phyloP scores from a whole-genome alignment of 495 filamentous ascomycete genomes.

The Penicillium canariense region DNA sequence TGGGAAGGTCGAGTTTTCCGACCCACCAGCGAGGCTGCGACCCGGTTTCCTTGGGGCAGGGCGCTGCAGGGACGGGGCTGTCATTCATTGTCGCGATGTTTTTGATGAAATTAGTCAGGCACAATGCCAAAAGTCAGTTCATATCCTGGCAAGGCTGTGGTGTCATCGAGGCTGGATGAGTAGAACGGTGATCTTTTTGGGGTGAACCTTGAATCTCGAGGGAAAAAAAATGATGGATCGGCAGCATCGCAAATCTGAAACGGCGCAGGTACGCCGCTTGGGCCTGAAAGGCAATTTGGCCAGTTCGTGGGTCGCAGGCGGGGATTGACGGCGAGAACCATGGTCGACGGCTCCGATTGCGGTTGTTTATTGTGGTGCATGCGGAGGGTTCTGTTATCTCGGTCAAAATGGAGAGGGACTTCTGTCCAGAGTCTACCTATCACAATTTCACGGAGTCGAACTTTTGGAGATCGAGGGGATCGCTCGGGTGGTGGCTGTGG shows the following conservation, averaged over 20 bases:
- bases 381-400: not conserved
- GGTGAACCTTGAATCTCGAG: too few relatives aligned
- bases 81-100: not conserved
- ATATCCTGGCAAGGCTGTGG: too few relatives aligned
- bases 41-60: not conserved
- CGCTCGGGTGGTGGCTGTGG: not conserved
- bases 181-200: too few relatives aligned
- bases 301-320: constrained; percentile 8
- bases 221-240: constrained; percentile 4
- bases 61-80: not conserved
- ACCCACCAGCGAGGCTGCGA: constrained; percentile 8
- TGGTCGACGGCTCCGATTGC: constrained; percentile 12
- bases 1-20: constrained; percentile 10
- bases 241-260: constrained; percentile 5
- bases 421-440: not conserved
- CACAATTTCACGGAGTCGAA: not conserved
- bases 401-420: not conserved
- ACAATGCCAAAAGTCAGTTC: too few relatives aligned
- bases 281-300: not conserved
- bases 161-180: too few relatives aligned
- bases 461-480: not conserved
- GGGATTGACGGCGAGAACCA: constrained; percentile 15
- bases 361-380: constrained; percentile 23
- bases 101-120: not conserved
- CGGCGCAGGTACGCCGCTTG: constrained; percentile 7